Percentiles rank a stretch among this genome's conserved stretches.
These are phyloP conservation scores for Erythrophleum ivorense DNA, from an alignment of 331 rosid genomes.

Conservation along the genomic window DNA sequence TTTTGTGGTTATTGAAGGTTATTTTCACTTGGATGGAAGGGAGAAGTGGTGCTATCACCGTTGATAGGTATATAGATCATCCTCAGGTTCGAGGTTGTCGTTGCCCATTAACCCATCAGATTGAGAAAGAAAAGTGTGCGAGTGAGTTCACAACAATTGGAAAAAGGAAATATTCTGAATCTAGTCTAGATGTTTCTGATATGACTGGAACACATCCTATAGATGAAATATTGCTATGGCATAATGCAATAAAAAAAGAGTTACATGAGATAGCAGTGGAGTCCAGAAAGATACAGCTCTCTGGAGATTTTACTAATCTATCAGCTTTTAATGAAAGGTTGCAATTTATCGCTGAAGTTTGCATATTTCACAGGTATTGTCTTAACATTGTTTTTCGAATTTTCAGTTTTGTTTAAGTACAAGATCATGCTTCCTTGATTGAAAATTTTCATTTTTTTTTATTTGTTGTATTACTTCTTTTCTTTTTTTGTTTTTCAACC, in stretches of 20 bases:
- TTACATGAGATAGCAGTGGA: slow-evolving; percentile 86
- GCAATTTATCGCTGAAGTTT: slow-evolving; percentile 97
- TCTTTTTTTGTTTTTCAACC: slow-evolving; percentile 24
- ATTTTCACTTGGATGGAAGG: slow-evolving; percentile 96
- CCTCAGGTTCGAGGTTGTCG: slow-evolving; percentile 56
- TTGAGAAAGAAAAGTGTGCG: slow-evolving; percentile 61
- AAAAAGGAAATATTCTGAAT: slow-evolving; percentile 80
- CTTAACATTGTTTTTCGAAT: slow-evolving; percentile 30
- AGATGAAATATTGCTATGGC: slow-evolving; percentile 98
- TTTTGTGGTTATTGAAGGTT: slow-evolving; percentile 69
- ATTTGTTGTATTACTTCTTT: slow-evolving; percentile 14
- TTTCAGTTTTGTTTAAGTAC: slow-evolving; percentile 27
- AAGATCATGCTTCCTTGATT: slow-evolving; percentile 25
- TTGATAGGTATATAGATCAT: slow-evolving; percentile 55
- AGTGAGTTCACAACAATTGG: slow-evolving; percentile 71
- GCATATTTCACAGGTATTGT: slow-evolving; percentile 93
- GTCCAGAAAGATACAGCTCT: slow-evolving; percentile 84
- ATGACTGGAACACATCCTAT: slow-evolving; percentile 77
- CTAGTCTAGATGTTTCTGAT: slow-evolving; percentile 61
- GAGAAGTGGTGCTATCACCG: slow-evolving; percentile 47
- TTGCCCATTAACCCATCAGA: slow-evolving; percentile 53
- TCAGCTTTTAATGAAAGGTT: slow-evolving; percentile 88
- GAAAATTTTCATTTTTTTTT: neutral
- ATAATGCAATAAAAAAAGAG: slow-evolving; percentile 89
- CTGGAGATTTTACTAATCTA: slow-evolving; percentile 81